Conservation (phyloP, 1,284 basidiomycete genomes). For the Ustilago sp. region DNA sequence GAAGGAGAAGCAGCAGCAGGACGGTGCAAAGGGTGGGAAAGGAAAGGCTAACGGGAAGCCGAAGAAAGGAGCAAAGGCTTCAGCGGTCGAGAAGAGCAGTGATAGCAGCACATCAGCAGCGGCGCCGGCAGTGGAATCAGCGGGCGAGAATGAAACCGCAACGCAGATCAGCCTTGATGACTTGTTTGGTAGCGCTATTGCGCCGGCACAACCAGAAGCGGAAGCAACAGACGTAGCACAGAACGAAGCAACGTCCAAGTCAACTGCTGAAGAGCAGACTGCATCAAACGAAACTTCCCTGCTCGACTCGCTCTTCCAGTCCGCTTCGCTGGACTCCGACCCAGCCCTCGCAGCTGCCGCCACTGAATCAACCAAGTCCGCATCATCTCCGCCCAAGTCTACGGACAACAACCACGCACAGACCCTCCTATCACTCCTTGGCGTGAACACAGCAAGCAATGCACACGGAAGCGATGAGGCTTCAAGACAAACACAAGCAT, state of each 20-base stretch:
- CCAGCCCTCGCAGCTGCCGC: not conserved
- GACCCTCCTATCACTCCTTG: slow-evolving; percentile 24
- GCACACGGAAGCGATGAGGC: not conserved
- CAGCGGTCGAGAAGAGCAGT: slow-evolving; percentile 19
- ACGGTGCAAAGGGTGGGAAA: slow-evolving; percentile 1
- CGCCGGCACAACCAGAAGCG: not conserved
- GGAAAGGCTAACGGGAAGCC: slow-evolving; percentile 27
- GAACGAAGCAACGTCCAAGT: not conserved
- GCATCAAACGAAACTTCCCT: slow-evolving; percentile 18
- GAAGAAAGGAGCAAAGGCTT: slow-evolving; percentile 22
- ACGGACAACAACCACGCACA: slow-evolving; percentile 14
- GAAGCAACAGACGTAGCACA: slow-evolving; percentile 1
- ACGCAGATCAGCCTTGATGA: slow-evolving; percentile 49
- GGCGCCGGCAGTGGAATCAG: not conserved
- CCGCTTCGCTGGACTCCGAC: slow-evolving; percentile 23
- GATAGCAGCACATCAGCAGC: slow-evolving; percentile 15
- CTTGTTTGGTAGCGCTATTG: slow-evolving; percentile 24
- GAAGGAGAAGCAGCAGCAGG: slow-evolving; percentile 21
- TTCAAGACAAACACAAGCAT: not conserved
- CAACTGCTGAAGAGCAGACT: not conserved
- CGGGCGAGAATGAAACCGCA: slow-evolving; percentile 6
- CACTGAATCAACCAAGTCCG: not conserved
- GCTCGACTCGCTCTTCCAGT: slow-evolving; percentile 41
- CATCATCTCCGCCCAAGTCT: not conserved
- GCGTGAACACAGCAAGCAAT: not conserved